phyloP scores from a whole-genome alignment of 805 yeast genomes.

The Ogataea polymorpha region DNA sequence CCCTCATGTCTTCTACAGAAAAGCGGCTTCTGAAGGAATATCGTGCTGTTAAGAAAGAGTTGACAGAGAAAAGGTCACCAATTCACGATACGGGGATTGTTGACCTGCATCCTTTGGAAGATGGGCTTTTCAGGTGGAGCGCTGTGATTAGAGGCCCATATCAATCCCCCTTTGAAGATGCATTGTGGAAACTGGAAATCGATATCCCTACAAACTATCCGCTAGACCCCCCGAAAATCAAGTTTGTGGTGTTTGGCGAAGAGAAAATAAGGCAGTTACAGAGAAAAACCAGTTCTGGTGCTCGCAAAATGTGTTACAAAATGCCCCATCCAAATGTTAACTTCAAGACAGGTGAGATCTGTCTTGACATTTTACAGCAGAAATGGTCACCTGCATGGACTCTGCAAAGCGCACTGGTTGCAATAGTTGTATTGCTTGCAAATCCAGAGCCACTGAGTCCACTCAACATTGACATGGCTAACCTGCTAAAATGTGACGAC shows the following conservation, averaged over 20 bases:
- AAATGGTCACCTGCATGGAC: conserved; percentile 80
- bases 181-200: conserved; percentile 50
- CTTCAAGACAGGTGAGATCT: conserved; percentile 61
- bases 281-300: background rate
- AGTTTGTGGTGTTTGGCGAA: conserved; percentile 33
- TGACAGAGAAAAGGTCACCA: conserved; percentile 19
- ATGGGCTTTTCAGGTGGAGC: conserved; percentile 47
- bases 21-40: conserved; percentile 39
- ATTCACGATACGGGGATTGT: conserved; percentile 34
- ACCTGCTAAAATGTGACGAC: conserved; percentile 50
- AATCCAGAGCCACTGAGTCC: conserved; percentile 75
- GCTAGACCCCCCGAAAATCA: conserved; percentile 51
- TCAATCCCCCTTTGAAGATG: conserved; percentile 50
- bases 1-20: conserved; percentile 23
- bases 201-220: conserved; percentile 52
- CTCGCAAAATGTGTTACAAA: conserved; percentile 18
- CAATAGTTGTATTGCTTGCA: conserved; percentile 53
- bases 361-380: conserved; percentile 58
- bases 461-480: conserved; percentile 66
- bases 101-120: conserved; percentile 40
- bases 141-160: conserved; percentile 50
- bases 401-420: conserved; percentile 50
- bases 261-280: conserved; percentile 9
- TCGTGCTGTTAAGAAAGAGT: conserved; percentile 29
- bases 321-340: conserved; percentile 51